phyloP scores from a whole-genome alignment of 139 green algal genomes.

The Coccomyxa sp. region DNA sequence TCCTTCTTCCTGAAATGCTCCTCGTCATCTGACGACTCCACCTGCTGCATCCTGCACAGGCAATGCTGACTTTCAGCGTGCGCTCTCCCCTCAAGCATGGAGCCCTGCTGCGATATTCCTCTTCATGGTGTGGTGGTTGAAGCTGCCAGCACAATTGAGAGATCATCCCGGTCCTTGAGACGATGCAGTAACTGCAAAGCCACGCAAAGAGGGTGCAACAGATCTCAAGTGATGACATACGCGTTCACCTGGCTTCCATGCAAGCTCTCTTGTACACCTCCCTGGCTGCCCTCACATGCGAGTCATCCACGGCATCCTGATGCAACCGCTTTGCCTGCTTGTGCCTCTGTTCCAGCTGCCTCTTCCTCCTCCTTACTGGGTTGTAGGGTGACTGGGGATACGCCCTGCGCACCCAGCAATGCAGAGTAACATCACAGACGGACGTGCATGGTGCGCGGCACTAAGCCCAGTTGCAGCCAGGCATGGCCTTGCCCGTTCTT shows the following conservation, averaged over 20 bases:
- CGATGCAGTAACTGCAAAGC: background rate
- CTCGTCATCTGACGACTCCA: slow-evolving; percentile 49
- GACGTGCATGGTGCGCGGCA: background rate
- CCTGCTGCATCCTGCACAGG: background rate
- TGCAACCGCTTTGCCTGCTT: background rate
- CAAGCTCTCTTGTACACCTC: slow-evolving; percentile 21
- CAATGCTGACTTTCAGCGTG: background rate
- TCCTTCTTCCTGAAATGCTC: slow-evolving; percentile 50
- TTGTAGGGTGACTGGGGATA: background rate
- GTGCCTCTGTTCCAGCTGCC: slow-evolving; percentile 2
- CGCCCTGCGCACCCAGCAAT: background rate
- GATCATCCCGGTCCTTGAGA: background rate
- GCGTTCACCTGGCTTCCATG: background rate
- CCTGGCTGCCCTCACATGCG: slow-evolving; percentile 9
- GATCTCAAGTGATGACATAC: background rate
- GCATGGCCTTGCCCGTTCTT: too few relatives aligned
- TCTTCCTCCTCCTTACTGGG: background rate
- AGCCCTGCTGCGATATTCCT: too few relatives aligned
- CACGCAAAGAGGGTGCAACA: background rate
- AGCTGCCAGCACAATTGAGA: too few relatives aligned
- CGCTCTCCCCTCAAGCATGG: too few relatives aligned
- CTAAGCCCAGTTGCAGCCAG: background rate
- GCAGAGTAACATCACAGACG: background rate
- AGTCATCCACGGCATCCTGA: background rate
- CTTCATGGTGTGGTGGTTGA: too few relatives aligned